Evolutionary conservation across 495 filamentous ascomycete species (phyloP), one percentile per base, ranked within the genome.

Genomic region (Beverwykella pulmonaria): DNA sequence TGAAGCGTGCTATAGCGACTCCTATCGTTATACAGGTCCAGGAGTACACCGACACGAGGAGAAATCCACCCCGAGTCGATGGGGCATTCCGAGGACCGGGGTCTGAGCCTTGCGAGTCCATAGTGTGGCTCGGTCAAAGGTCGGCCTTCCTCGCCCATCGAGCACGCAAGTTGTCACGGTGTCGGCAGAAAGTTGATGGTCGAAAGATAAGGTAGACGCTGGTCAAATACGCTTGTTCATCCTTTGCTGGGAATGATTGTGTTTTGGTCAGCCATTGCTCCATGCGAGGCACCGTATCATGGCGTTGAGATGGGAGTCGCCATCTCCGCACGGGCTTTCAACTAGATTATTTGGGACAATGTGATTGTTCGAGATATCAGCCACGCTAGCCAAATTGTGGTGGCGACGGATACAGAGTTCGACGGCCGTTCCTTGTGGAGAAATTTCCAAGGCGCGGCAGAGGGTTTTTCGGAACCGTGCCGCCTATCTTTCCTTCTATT

Each of bases 41-140:
- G 30, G 29, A 32, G 39, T 64, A 64, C 2, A 58, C n/a, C 41
- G 39, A 47, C 14, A 64, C 61, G 32, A 55, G 50, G 10, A 64
- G 2, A 52, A 34, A 57, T 3, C 59, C 59, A 25, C 59, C 59
- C 30, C 48, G 47, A 4, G 9, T 17, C 3, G 59, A 62, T 20
- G 59, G 48, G 19, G 59, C 59, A 53, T 26, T 62, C 15, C 59
- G 59, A 10, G 46, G 59, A 20, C 54, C 54, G 1, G 39, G 19
- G 15, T 53, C 29, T 19, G 44, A 2, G 14, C n/a, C 46, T 19
- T 1, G 17, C 48, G 59, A 39, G 48, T 39, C 44, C 59, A 62
- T 62, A 14, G 17, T 52, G 48, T 29, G 26, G 9, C 26, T 23
- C 48, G 48, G 26, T 10, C 6, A 52, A 52, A 52, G 3, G 48